Base-by-base conservation (phyloP, 129 eudicot species). In the Erigeron canadensis region DNA sequence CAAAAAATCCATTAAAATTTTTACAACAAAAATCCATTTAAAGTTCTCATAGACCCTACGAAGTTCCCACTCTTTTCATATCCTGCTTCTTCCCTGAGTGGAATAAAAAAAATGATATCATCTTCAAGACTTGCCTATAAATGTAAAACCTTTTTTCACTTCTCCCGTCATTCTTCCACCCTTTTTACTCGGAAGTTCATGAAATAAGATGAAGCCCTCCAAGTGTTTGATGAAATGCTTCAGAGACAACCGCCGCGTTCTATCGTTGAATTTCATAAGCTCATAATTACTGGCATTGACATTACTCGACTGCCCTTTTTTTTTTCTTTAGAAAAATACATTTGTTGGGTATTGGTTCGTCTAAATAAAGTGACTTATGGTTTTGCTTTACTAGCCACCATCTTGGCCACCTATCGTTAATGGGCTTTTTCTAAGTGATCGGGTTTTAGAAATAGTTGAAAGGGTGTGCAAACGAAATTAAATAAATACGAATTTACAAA, bases 131-230 rank as follows among this genome's bases (percentile, higher is more conserved):
- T 28, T 28, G 34, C 34, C 1, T 28, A 28, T 28, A 28, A 28
- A 1, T 28, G 3, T 28, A 28, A 28, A 28, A 28, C 34, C 34
- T 28, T 28, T 28, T 28, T 28, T 28, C 34, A 28, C 34, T 28
- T 28, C 3, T 3, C 34, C 34, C 34, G 34, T 28, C 34, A 28
- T 28, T 28, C n/a, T n/a, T n/a, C n/a, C n/a, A n/a, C n/a, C n/a
- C n/a, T n/a, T n/a, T n/a, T n/a, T n/a, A n/a, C 38, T 39, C 22
- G 40, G 70, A 46, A 73, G 37, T 38, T 63, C 71, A 65, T 57
- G 8, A 73, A 74, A 16, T 54, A 73, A 16, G 22, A 81, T 15
- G 84, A 79, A 34, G 82, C 86, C 56, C 80, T 79, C 68, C 64
- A 47, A n/a, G n/a, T n/a, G n/a, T n/a, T n/a, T n/a, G n/a, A 28